Evolutionary conservation across 768 basidiomycete species (phyloP), one percentile per base, ranked within the genome.

Genomic region (Pleurotus tuber-regium): DNA sequence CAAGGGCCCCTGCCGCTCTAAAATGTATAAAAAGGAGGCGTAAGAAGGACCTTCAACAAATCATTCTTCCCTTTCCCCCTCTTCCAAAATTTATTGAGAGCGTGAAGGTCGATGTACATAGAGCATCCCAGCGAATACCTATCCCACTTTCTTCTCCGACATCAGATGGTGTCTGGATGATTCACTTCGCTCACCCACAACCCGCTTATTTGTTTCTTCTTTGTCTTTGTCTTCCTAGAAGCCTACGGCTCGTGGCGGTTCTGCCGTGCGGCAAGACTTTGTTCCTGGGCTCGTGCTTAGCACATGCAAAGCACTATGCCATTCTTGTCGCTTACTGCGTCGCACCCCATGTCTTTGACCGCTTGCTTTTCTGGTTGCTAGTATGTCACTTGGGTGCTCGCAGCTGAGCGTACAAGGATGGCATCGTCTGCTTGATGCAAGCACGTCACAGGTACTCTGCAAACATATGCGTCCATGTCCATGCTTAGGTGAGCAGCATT

Each of bases 391-490:
- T 19, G 23, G 46, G 31, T 29, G 46, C 46, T 18, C 46, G 46
- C 46, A 48, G 46, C 46, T 48, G 46, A 48, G 46, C 46, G 46
- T 48, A 48, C 46, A 48, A 48, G 46, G 46, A 48, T 48, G 46
- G 46, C 46, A 31, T 48, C 23, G 29, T n/a, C 29, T n/a, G 18
- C 10, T 30, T 33, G 31, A 25, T 35, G 16, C 14, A 10, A 18
- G 6, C 21, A 30, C 21, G 43, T 42, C 23, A 16, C 16, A 24
- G 41, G 18, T 21, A 16, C 41, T 10, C 9, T 5, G 9, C 26
- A 10, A 24, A 6, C n/a, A 16, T 5, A 38, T 7, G 6, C 36
- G 6, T 4, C 19, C n/a, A 38, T 16, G 21, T 24, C 21, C 26
- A 24, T 24, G 41, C 26, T 31, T 14, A 31, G 14, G 30, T 14